These are phyloP conservation scores for Sphagnum tenellum DNA, from an alignment of 225 moss, liverwort and hornwort genomes.

Conservation along the genomic window DNA sequence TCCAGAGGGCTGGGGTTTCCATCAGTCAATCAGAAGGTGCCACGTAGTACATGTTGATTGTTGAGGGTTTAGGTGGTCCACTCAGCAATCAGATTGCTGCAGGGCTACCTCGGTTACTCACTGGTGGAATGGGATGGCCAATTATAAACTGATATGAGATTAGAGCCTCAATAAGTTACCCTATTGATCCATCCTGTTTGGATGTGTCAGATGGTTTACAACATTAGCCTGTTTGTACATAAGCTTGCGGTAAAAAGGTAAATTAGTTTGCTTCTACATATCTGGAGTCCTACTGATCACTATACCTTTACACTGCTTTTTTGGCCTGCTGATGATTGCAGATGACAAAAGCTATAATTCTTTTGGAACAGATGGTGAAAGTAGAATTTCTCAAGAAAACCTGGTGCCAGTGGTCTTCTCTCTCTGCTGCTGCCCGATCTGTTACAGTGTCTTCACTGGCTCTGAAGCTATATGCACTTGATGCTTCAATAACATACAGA, in stretches of 20 bases:
- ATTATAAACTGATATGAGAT: too few relatives aligned
- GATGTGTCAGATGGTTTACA: neutral
- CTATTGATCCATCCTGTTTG: too few relatives aligned
- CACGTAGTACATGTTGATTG: too few relatives aligned
- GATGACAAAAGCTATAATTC: constrained; percentile 74
- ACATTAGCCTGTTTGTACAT: neutral
- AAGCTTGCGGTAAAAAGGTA: neutral
- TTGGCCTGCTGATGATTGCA: constrained; percentile 19
- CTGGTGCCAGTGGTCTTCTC: constrained; percentile 97
- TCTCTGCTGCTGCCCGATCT: constrained; percentile 83
- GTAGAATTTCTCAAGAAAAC: constrained; percentile 72
- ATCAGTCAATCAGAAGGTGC: too few relatives aligned
- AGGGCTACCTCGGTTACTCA: too few relatives aligned
- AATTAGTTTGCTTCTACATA: too few relatives aligned
- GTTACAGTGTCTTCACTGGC: constrained; percentile 72
- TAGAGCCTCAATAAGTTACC: too few relatives aligned
- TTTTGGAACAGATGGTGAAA: constrained; percentile 89
- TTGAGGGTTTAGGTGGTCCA: too few relatives aligned
- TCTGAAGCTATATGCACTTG: constrained; percentile 67
- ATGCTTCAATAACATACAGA: constrained; percentile 60
- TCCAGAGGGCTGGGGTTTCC: too few relatives aligned
- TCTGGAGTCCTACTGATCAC: too few relatives aligned
- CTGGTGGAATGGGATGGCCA: too few relatives aligned
- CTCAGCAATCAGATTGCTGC: too few relatives aligned
- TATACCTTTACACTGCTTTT: neutral